A percentile compares a stretch with the other conserved stretches of the same genome.
Evolutionary conservation across 116 monocot genomes (phyloP).

Genomic region (Cymodocea nodosa): DNA sequence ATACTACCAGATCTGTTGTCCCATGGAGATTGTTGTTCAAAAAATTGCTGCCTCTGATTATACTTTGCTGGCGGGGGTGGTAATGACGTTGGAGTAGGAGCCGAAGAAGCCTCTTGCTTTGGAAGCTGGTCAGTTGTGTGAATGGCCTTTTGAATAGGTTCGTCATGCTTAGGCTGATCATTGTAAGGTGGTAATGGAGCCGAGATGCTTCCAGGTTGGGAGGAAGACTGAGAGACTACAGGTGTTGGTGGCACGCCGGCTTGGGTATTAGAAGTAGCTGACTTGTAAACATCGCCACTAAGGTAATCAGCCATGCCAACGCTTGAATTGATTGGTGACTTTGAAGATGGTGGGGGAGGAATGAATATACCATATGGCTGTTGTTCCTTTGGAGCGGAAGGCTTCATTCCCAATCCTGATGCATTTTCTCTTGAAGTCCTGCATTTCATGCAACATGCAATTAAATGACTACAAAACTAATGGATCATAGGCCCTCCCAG

Average conservation of each 20-base stretch:
- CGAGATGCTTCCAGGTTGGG: conserved; percentile 3
- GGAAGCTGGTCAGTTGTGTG: conserved; percentile 25
- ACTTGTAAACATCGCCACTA: conserved; percentile 58
- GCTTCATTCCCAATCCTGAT: conserved; percentile 14
- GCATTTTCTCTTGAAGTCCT: conserved; percentile 52
- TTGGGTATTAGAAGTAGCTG: conserved; percentile 12
- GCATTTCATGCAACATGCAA: neutral
- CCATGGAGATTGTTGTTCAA: conserved; percentile 34
- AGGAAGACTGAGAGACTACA: conserved; percentile 4
- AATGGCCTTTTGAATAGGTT: conserved; percentile 16
- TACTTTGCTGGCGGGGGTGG: conserved; percentile 86
- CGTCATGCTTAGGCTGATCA: conserved; percentile 30
- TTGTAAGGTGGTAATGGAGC: conserved; percentile 9
- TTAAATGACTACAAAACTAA: too few relatives aligned
- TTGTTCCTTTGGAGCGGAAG: conserved; percentile 21
- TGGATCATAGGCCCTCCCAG: too few relatives aligned
- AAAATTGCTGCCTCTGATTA: conserved; percentile 84
- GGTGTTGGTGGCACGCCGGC: conserved; percentile 8
- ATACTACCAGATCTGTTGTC: neutral
- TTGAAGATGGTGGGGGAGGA: conserved; percentile 65
- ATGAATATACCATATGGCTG: conserved; percentile 29
- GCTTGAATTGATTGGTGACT: conserved; percentile 24
- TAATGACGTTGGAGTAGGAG: conserved; percentile 31
- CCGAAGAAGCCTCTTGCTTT: conserved; percentile 32
- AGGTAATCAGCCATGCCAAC: conserved; percentile 30